Percentiles rank a stretch among this genome's conserved stretches.
phyloP scores from a whole-genome alignment of 495 filamentous ascomycete species.

The Filosporella fistucella region DNA sequence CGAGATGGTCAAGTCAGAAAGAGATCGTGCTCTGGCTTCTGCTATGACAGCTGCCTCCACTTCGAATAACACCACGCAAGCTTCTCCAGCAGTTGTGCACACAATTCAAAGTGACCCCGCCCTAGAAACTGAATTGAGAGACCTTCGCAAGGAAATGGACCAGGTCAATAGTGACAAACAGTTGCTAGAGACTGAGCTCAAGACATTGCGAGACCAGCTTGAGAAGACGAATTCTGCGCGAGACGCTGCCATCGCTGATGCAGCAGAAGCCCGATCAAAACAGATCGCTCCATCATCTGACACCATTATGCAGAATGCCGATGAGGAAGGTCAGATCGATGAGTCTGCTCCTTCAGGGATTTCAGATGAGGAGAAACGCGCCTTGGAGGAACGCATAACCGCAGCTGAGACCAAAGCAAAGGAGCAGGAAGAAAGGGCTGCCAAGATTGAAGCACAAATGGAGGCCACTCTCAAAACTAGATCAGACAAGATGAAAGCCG shows the following conservation, averaged over 20 bases:
- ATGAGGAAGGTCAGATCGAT: constrained; percentile 26
- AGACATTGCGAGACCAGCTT: constrained; percentile 42
- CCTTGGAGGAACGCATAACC: constrained; percentile 42
- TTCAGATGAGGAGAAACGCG: constrained; percentile 47
- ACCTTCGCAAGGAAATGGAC: constrained; percentile 28
- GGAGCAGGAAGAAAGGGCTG: constrained; percentile 50
- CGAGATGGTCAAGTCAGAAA: constrained; percentile 18
- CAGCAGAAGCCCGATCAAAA: constrained; percentile 41
- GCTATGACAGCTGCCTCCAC: constrained; percentile 1
- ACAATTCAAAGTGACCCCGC: constrained; percentile 6
- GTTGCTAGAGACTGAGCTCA: constrained; percentile 34
- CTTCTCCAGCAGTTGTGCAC: constrained; percentile 3
- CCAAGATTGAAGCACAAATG: constrained; percentile 49
- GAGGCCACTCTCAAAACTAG: constrained; percentile 57
- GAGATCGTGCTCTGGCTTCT: constrained; percentile 15
- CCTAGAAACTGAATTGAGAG: constrained; percentile 19
- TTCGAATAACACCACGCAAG: constrained; percentile 11
- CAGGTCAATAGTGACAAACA: constrained; percentile 24
- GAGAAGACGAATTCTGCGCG: constrained; percentile 39
- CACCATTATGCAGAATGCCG: constrained; percentile 28
- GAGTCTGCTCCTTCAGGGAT: constrained; percentile 25
- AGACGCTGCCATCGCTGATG: constrained; percentile 34
- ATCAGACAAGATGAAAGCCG: constrained; percentile 67
- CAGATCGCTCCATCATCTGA: constrained; percentile 29
- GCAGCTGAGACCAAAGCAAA: constrained; percentile 29